phyloP scores from a whole-genome alignment of 176 grass and related monocot genomes.

The Rhynchospora tenuis region DNA sequence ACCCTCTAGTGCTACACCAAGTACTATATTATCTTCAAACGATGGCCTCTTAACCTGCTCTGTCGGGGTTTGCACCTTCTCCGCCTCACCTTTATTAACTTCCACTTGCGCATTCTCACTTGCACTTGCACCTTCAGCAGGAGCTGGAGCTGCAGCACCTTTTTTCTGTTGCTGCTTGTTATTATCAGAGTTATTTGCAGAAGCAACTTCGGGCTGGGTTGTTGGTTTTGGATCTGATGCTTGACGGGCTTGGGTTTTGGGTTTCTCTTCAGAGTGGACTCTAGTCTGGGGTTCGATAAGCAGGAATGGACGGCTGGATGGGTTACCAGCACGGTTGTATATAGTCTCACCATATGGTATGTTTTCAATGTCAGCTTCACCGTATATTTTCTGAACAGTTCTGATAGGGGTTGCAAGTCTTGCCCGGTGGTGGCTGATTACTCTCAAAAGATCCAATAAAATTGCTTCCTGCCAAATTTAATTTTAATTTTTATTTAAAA shows the following conservation, averaged over 20 bases:
- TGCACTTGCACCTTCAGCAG: conserved; percentile 34
- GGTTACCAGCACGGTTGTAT: conserved; percentile 39
- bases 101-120: conserved; percentile 29
- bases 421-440: conserved; percentile 92
- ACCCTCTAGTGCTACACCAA: conserved; percentile 92
- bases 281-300: conserved; percentile 68
- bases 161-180: conserved; percentile 59
- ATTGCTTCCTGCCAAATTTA: conserved; percentile 63
- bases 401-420: conserved; percentile 97
- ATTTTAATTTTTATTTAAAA: not conserved
- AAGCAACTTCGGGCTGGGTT: conserved; percentile 26
- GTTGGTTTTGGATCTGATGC: conserved; percentile 30
- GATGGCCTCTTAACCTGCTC: conserved; percentile 39
- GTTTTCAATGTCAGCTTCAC: conserved; percentile 77
- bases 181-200: conserved; percentile 46
- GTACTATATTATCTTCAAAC: conserved; percentile 92
- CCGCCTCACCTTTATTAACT: conserved; percentile 51
- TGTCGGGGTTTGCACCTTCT: conserved; percentile 20
- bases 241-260: conserved; percentile 40
- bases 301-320: conserved; percentile 46
- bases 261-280: conserved; percentile 70
- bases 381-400: conserved; percentile 96
- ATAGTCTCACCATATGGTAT: conserved; percentile 84
- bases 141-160: conserved; percentile 5
- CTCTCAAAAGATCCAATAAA: conserved; percentile 94